Conservation (phyloP, 2,329 filamentous ascomycete species). For the Cadophora sp. region DNA sequence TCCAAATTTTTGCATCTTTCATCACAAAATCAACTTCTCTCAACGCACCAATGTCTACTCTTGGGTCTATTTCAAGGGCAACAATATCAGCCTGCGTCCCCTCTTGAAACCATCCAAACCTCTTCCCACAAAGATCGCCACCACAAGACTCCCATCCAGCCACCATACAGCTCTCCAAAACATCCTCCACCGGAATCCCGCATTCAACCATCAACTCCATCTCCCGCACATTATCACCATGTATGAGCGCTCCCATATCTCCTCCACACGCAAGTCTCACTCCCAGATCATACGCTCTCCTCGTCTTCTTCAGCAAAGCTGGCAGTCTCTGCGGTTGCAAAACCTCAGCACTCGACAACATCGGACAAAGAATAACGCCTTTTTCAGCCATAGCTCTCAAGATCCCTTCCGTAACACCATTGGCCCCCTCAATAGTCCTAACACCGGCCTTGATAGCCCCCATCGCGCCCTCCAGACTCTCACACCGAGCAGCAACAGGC, state of each 20-base stretch:
- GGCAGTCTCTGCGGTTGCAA: constrained; percentile 42
- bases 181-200: constrained; percentile 57
- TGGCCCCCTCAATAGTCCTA: constrained; percentile 56
- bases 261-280: constrained; percentile 59
- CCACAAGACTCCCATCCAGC: constrained; percentile 64
- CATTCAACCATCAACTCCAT: constrained; percentile 60
- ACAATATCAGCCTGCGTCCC: constrained; percentile 60
- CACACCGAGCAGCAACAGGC: constrained; percentile 54
- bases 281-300: constrained; percentile 54
- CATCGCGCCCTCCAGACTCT: constrained; percentile 51
- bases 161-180: constrained; percentile 57
- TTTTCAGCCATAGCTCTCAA: constrained; percentile 53
- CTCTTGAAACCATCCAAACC: constrained; percentile 59
- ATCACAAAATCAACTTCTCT: constrained; percentile 61
- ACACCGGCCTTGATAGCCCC: constrained; percentile 57
- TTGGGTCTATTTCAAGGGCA: constrained; percentile 54
- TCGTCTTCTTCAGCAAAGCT: constrained; percentile 49
- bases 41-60: constrained; percentile 50
- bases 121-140: constrained; percentile 55
- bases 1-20: constrained; percentile 62
- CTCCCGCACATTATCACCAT: constrained; percentile 60
- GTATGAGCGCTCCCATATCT: constrained; percentile 60
- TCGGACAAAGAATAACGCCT: constrained; percentile 59
- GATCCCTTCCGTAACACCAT: constrained; percentile 49
- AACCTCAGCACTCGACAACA: constrained; percentile 54